Evolutionary conservation across 2,329 filamentous ascomycete genomes (phyloP).

Genomic region (Coniella lustricola): DNA sequence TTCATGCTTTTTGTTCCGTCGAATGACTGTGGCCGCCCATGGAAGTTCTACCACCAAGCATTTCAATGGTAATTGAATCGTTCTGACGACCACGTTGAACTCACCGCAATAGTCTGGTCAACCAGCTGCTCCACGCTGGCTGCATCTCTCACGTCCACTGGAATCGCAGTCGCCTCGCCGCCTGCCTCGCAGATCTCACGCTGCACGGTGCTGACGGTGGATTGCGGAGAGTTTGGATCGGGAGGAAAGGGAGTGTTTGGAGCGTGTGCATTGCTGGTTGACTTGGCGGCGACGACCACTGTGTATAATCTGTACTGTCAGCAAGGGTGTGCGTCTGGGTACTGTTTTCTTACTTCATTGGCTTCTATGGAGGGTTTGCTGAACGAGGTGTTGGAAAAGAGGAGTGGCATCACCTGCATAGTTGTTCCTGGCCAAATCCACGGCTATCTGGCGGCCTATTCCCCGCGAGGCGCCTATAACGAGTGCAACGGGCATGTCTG

Average conservation of each 20-base stretch:
- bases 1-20: too few relatives aligned
- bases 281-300: constrained; percentile 76
- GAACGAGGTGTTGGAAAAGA: too few relatives aligned
- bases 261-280: constrained; percentile 53
- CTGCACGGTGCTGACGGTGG: constrained; percentile 74
- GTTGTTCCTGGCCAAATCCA: constrained; percentile 64
- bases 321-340: too few relatives aligned
- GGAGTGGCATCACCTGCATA: constrained; percentile 51
- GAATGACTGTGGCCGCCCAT: too few relatives aligned
- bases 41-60: too few relatives aligned
- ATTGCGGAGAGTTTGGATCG: constrained; percentile 65
- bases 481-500: constrained; percentile 53
- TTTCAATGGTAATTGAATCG: too few relatives aligned
- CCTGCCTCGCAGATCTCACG: constrained; percentile 63
- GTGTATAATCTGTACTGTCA: neutral
- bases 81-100: neutral
- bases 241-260: constrained; percentile 58
- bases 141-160: constrained; percentile 63
- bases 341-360: too few relatives aligned
- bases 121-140: constrained; percentile 55
- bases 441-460: constrained; percentile 72
- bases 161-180: constrained; percentile 56
- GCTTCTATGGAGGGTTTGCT: too few relatives aligned
- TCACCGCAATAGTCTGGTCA: constrained; percentile 43
- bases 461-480: constrained; percentile 72